Evolutionary conservation across 768 basidiomycete species (phyloP).

Genomic region (Galerina marginata): DNA sequence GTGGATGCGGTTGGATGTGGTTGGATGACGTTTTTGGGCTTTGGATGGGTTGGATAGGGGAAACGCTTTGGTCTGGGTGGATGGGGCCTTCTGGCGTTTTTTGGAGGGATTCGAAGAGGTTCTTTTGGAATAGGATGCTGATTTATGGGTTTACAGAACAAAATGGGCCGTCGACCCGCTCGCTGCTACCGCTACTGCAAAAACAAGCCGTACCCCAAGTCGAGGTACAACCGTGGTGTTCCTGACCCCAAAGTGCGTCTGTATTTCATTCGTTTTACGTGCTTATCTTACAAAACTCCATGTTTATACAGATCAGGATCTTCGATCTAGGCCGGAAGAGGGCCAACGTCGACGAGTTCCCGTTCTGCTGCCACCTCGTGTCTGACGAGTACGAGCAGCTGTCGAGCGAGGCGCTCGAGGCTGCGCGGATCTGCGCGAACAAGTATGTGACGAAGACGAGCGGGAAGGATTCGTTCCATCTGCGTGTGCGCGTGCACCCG

Average conservation of each 20-base stretch:
- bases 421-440: constrained; percentile 99
- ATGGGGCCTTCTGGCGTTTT: background rate
- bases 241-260: constrained; percentile 87
- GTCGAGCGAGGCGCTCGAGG: constrained; percentile 94
- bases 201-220: constrained; percentile 98
- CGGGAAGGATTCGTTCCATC: constrained; percentile 98
- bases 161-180: constrained; percentile 97
- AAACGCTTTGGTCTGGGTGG: background rate
- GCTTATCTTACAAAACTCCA: too few relatives aligned
- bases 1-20: constrained; percentile 17
- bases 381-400: constrained; percentile 99
- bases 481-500: constrained; percentile 96
- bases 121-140: constrained; percentile 6
- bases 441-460: constrained; percentile 98
- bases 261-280: background rate
- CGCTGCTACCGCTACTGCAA: constrained; percentile 99
- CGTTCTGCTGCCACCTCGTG: constrained; percentile 94
- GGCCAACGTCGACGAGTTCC: constrained; percentile 97
- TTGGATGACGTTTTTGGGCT: constrained; percentile 23
- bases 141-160: constrained; percentile 25
- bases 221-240: constrained; percentile 97
- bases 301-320: constrained; percentile 87
- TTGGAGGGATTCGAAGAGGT: background rate
- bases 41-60: constrained; percentile 1
- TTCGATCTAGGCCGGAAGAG: constrained; percentile 96